phyloP scores from a whole-genome alignment of 1,139 yeast genomes.

The Candida pseudoviswanathii region DNA sequence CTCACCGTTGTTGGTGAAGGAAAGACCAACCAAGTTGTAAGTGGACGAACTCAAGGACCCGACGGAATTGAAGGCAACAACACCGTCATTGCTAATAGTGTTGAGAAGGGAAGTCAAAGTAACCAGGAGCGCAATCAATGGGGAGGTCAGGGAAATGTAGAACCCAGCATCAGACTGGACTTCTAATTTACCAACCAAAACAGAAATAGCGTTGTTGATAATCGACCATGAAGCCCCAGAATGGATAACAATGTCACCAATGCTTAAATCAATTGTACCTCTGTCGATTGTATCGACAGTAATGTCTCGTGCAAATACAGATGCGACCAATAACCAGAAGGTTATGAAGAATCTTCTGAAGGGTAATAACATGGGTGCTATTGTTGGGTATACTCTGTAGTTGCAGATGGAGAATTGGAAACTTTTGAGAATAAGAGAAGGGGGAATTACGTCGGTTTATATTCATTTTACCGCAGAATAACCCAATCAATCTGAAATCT shows the following conservation, averaged over 20 bases:
- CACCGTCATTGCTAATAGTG: slow-evolving; percentile 25
- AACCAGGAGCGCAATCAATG: slow-evolving; percentile 16
- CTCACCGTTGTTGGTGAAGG: slow-evolving; percentile 31
- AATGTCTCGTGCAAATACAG: slow-evolving; percentile 5
- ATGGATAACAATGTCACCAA: slow-evolving; percentile 26
- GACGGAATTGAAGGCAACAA: slow-evolving; percentile 24
- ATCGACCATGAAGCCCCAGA: slow-evolving; percentile 37
- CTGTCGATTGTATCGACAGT: slow-evolving; percentile 12
- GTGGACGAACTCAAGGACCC: slow-evolving; percentile 20
- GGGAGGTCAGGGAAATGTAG: slow-evolving; percentile 14
- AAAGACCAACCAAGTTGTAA: slow-evolving; percentile 21
- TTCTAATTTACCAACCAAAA: slow-evolving; percentile 25
- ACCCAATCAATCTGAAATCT: too few species aligned
- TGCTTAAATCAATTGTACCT: slow-evolving; percentile 20
- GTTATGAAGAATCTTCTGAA: neutral
- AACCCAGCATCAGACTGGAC: slow-evolving; percentile 25
- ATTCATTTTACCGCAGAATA: too few species aligned
- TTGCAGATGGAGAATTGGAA: too few species aligned
- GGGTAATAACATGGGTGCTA: neutral
- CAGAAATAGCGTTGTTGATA: slow-evolving; percentile 28
- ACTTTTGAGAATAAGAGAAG: too few species aligned
- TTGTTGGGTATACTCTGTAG: too few species aligned
- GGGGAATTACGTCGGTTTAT: too few species aligned
- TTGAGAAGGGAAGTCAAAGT: slow-evolving; percentile 16
- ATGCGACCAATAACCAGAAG: neutral